Conservation (phyloP, 306 rosid species). For the Corylus heterophylla region DNA sequence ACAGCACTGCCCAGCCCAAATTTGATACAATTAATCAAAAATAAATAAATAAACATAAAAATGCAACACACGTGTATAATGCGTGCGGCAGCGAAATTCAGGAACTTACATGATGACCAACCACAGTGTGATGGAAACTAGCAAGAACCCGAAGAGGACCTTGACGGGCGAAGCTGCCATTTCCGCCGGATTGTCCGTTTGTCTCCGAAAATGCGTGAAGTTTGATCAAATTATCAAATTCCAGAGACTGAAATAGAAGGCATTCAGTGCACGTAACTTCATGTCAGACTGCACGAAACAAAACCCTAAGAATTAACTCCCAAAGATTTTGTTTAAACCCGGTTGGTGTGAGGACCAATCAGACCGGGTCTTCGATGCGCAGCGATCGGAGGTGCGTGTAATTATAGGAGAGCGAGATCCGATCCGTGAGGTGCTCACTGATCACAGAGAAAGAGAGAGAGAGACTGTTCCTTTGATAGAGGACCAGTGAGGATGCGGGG, state of each 20-base stretch:
- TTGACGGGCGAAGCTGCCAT: conserved; percentile 93
- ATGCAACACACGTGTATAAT: not conserved
- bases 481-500: not conserved
- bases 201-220: conserved; percentile 30
- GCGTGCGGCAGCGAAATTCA: not conserved
- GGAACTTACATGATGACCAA: conserved; percentile 75
- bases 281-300: conserved; percentile 11
- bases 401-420: conserved; percentile 54
- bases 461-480: not conserved
- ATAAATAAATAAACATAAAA: not conserved
- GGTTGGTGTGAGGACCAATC: conserved; percentile 8
- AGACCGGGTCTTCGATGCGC: conserved; percentile 44
- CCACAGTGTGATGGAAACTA: conserved; percentile 76
- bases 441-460: conserved; percentile 29
- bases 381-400: conserved; percentile 50
- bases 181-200: conserved; percentile 14
- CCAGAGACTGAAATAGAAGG: conserved; percentile 36
- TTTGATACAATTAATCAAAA: not conserved
- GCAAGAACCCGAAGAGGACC: conserved; percentile 76
- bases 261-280: conserved; percentile 43
- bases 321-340: not conserved
- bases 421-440: conserved; percentile 64
- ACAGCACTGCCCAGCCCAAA: conserved; percentile 12
- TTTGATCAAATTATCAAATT: conserved; percentile 47
- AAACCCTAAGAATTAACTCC: conserved; percentile 54